Percentiles rank a stretch among this genome's conserved stretches.
phyloP scores from a whole-genome alignment of 2,329 filamentous ascomycete species.

The Monosporascus sp. region DNA sequence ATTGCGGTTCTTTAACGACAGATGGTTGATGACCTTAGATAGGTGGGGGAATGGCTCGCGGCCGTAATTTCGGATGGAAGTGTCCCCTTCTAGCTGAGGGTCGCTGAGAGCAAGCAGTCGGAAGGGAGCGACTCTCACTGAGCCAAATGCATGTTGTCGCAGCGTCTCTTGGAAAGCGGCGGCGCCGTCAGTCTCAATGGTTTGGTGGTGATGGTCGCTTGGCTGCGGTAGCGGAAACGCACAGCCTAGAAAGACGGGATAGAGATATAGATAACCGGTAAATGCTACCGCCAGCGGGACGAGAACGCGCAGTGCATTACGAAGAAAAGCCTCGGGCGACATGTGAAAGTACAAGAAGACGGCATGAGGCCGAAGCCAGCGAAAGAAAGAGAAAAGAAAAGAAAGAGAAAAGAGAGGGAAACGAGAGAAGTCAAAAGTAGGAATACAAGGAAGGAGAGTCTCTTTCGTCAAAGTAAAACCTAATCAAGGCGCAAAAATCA shows the following conservation, averaged over 20 bases:
- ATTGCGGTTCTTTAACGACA: slow-evolving; percentile 41
- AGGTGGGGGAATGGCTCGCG: slow-evolving; percentile 50
- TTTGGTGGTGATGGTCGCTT: not conserved
- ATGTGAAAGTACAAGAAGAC: slow-evolving; percentile 31
- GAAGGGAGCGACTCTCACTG: slow-evolving; percentile 52
- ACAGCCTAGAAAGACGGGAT: slow-evolving; percentile 75
- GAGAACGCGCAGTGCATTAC: slow-evolving; percentile 50
- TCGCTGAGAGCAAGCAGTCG: slow-evolving; percentile 84
- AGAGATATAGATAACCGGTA: slow-evolving; percentile 79
- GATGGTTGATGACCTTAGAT: slow-evolving; percentile 38
- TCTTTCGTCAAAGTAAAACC: too few species aligned
- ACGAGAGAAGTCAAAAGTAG: slow-evolving; percentile 7
- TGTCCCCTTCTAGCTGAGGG: slow-evolving; percentile 90
- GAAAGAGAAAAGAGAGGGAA: slow-evolving; percentile 9
- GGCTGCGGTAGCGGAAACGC: slow-evolving; percentile 58
- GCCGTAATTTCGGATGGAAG: slow-evolving; percentile 62
- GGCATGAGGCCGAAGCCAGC: slow-evolving; percentile 26
- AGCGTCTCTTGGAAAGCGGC: slow-evolving; percentile 34
- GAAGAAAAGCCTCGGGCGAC: slow-evolving; percentile 47
- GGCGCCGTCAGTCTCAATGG: not conserved
- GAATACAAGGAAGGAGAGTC: too few species aligned
- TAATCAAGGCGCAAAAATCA: not conserved
- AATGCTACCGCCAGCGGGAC: slow-evolving; percentile 63
- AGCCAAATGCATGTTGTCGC: slow-evolving; percentile 24
- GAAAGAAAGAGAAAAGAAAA: slow-evolving; percentile 2